Percentiles rank a stretch among this genome's conserved stretches.
Conservation (phyloP, 495 filamentous ascomycete genomes). For the Daldinia vernicosa region DNA sequence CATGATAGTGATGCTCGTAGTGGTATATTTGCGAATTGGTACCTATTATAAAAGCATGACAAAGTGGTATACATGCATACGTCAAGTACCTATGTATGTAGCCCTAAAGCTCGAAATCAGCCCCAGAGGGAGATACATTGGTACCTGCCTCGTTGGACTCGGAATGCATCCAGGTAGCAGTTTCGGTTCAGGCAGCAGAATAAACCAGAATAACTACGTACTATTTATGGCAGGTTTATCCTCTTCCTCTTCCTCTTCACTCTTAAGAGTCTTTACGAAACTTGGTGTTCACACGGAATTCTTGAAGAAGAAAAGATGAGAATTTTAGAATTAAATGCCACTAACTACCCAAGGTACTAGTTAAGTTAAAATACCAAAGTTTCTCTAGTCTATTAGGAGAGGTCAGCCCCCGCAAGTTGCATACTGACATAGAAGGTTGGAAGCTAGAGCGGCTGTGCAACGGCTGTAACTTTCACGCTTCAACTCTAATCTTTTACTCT, state of each 20-base stretch:
- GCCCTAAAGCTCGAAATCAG: background rate
- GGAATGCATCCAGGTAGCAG: background rate
- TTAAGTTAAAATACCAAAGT: background rate
- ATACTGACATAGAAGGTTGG: background rate
- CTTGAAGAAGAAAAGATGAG: background rate
- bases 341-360: no score
- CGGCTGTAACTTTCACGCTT: constrained; percentile 1
- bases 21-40: background rate
- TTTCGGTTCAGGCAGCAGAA: constrained; percentile 45
- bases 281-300: background rate
- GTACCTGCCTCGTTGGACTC: background rate
- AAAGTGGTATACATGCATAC: background rate
- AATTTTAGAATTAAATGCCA: background rate
- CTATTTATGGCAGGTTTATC: constrained; percentile 5
- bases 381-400: background rate
- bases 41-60: background rate
- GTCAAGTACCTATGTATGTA: background rate
- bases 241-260: background rate
- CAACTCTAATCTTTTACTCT: background rate
- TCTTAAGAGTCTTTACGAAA: background rate
- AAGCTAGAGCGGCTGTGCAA: constrained; percentile 5
- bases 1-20: background rate
- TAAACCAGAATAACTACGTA: constrained; percentile 21
- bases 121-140: background rate
- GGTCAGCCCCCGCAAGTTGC: constrained; percentile 5